Evolutionary conservation across 208 protist species (phyloP), one percentile per base, ranked within the genome.

Genomic region (Naegleria fowleri): DNA sequence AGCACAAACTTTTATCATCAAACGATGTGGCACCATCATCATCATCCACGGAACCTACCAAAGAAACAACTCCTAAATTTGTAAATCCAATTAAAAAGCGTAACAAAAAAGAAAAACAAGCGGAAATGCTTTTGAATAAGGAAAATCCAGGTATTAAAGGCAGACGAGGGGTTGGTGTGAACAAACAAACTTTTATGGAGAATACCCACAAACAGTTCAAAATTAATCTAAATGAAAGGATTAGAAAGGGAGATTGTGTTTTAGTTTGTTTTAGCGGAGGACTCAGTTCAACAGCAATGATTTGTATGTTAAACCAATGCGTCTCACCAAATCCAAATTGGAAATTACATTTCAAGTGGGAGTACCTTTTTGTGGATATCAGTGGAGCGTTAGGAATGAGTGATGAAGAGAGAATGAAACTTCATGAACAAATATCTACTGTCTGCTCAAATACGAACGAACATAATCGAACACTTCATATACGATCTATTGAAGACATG

Each of bases 201-300:
- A 29, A 33, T 7, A 79, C 13, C 1, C 67, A 79, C 29, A 79
- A 79, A 79, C 67, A 79, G 36, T 79, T 79, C n/a, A 79, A 79
- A 79, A 79, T 79, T 36, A 79, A 79, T 79, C n/a, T 79, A 25
- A 79, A 79, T 36, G 67, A 79, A 79, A 79, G n/a, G n/a, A 79
- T 79, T 36, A 7, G 38, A 48, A 86, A 86, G n/a, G 83, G 40
- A n/a, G 33, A 40, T 38, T 19, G 9, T 1, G 83, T 86, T 86
- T 48, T 86, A 86, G 33, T 86, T 48, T 86, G 83, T 86, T 48
- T 38, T 33, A 48, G 39, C 19, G 83, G 83, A 29, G 83, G 83
- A 38, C 0, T 33, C 1, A 48, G 15, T 5, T 86, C 83, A 48
- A 86, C 29, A 6, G 11, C 40, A 29, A 22, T 86, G 7, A 2